Percentiles rank a stretch among this genome's conserved stretches.
Conservation (phyloP, 1,139 yeast genomes). For the Suhomyces bolitotheri region DNA sequence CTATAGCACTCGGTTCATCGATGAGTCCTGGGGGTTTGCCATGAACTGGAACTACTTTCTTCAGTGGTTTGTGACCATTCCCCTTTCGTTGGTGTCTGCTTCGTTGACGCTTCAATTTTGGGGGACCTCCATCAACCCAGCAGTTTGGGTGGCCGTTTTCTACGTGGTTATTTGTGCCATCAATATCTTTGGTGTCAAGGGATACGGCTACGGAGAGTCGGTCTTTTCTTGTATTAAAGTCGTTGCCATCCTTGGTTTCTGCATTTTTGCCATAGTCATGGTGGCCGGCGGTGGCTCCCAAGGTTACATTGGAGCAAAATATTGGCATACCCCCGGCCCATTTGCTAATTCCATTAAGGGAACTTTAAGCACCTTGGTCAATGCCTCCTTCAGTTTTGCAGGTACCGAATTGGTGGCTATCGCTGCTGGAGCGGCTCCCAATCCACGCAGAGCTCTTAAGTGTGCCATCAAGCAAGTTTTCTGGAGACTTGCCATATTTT, state of each 20-base stretch:
- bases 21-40: slow-evolving; percentile 28
- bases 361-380: slow-evolving; percentile 22
- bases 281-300: slow-evolving; percentile 21
- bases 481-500: slow-evolving; percentile 25
- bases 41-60: slow-evolving; percentile 28
- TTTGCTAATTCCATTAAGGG: slow-evolving; percentile 26
- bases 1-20: slow-evolving; percentile 25
- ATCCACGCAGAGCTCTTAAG: slow-evolving; percentile 25
- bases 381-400: slow-evolving; percentile 27
- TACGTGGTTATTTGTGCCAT: slow-evolving; percentile 22
- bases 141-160: slow-evolving; percentile 25
- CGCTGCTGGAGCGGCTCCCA: slow-evolving; percentile 24
- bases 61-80: slow-evolving; percentile 26
- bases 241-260: slow-evolving; percentile 23
- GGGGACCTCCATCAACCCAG: slow-evolving; percentile 20
- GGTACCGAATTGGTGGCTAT: slow-evolving; percentile 29
- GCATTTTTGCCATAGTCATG: slow-evolving; percentile 22
- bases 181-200: slow-evolving; percentile 22
- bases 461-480: slow-evolving; percentile 27
- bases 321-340: slow-evolving; percentile 25
- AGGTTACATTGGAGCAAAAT: slow-evolving; percentile 22
- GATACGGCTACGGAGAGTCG: slow-evolving; percentile 24
- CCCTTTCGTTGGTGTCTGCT: slow-evolving; percentile 25
- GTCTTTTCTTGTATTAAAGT: slow-evolving; percentile 23
- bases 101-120: slow-evolving; percentile 25